These are phyloP conservation scores for Entamoeba dispar DNA, from an alignment of 208 protist genomes.

Conservation along the genomic window DNA sequence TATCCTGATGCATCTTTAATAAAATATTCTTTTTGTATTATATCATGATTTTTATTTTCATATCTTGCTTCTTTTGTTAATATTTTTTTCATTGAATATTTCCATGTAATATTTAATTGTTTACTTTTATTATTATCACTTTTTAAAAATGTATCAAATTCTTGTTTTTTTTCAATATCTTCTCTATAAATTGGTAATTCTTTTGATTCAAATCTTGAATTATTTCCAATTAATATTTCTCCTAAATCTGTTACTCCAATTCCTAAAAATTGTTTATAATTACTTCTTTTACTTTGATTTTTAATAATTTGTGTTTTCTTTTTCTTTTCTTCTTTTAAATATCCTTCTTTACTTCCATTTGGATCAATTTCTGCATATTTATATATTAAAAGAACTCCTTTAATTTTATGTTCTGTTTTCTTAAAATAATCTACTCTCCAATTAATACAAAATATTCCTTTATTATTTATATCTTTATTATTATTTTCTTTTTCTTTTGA, in stretches of 20 bases:
- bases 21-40: background rate
- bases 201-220: background rate
- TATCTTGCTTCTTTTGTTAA: background rate
- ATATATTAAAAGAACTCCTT: background rate
- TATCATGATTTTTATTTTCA: background rate
- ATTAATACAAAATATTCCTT: background rate
- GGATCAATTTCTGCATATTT: background rate
- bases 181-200: background rate
- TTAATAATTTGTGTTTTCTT: background rate
- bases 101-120: background rate
- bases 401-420: background rate
- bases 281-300: background rate
- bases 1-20: background rate
- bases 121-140: background rate
- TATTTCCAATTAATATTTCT: background rate
- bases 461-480: background rate
- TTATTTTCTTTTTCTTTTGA: background rate
- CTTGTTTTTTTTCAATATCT: background rate
- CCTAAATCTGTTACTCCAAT: background rate
- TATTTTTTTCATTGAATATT: background rate
- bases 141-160: background rate
- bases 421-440: background rate
- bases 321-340: background rate
- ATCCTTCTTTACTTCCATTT: background rate
- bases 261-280: background rate